Evolutionary conservation across 768 basidiomycete species (phyloP), one percentile per base, ranked within the genome.

Genomic region (Agaricus subrufescens): DNA sequence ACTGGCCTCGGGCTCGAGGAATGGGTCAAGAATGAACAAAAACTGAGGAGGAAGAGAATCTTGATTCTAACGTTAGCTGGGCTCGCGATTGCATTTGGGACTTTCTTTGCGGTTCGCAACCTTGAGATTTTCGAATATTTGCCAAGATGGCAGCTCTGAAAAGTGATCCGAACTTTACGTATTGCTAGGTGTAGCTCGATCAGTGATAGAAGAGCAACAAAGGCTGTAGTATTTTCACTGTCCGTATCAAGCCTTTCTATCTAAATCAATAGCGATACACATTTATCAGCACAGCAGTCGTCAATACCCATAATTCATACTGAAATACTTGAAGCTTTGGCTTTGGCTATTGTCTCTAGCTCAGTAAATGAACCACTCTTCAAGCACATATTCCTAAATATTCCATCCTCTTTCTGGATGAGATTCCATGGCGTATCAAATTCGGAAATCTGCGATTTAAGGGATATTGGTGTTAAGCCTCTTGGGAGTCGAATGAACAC

Each of bases 401-500:
- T 75, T 0, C 89, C 85, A 49, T 77, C 75, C 46, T 82, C 78
- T 53, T 80, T 84, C 49, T 74, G 73, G 50, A 88, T 86, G 57
- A 91, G 67, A 52, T 83, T 84, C 66, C 77, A 75, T 0, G 89
- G 89, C 1, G 86, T 88, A 64, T 90, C 89, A 53, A 88, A 84
- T 66, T 87, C 85, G 9, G 71, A 79, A 46, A 87, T 68, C 77
- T 76, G 46, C 1, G 51, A 31, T 43, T n/a, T 15, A 30, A 15
- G 15, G 44, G 34, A 42, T n/a, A 26, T 40, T 11, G 19, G 15
- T 5, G 11, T 31, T 30, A 23, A 42, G n/a, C 34, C 40, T n/a
- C 15, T 42, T 4, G 2, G n/a, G 26, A 12, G 29, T 11, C 27
- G 26, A 1, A 52, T 10, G 40, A 26, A 29, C 40, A 52, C 70